Percentiles rank a stretch among this genome's conserved stretches.
phyloP scores from a whole-genome alignment of 2,329 filamentous ascomycete species.

The Pseudogymnoascus destructans region DNA sequence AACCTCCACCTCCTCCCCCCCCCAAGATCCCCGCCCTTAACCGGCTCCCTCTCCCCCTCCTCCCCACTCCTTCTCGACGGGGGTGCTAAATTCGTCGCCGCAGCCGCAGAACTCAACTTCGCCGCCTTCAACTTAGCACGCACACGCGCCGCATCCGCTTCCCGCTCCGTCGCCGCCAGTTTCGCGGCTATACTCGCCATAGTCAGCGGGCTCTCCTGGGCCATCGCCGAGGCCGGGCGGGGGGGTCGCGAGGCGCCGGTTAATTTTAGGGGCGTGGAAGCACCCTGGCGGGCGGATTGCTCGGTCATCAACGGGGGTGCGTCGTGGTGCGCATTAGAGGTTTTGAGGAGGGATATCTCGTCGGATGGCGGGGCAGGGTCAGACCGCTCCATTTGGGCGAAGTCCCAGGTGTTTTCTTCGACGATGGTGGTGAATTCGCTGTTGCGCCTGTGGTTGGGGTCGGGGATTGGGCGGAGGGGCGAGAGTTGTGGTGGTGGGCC shows the following conservation, averaged over 20 bases:
- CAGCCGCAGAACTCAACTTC: constrained; percentile 24
- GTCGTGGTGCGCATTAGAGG: constrained; percentile 16
- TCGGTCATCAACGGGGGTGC: constrained; percentile 5
- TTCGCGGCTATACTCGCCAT: constrained; percentile 51
- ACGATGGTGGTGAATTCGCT: constrained; percentile 34
- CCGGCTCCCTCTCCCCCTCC: background rate
- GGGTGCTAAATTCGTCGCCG: constrained; percentile 8
- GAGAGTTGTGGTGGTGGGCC: constrained; percentile 24
- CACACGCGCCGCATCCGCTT: constrained; percentile 50
- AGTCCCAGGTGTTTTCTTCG: constrained; percentile 36
- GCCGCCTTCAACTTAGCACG: constrained; percentile 48
- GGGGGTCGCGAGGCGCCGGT: constrained; percentile 18
- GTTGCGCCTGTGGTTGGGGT: constrained; percentile 21
- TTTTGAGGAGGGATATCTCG: constrained; percentile 18
- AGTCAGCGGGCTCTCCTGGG: constrained; percentile 43
- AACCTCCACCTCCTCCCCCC: constrained; percentile 10
- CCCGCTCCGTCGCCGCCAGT: constrained; percentile 48
- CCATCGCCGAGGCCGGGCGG: constrained; percentile 19
- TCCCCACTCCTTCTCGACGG: background rate
- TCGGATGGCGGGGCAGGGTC: constrained; percentile 25
- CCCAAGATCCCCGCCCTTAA: constrained; percentile 9
- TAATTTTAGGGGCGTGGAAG: background rate
- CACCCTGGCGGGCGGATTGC: constrained; percentile 8
- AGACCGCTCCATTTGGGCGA: constrained; percentile 27
- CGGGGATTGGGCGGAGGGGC: constrained; percentile 32